Evolutionary conservation across 2,329 filamentous ascomycete genomes (phyloP).

Genomic region (Aspergillus niger): DNA sequence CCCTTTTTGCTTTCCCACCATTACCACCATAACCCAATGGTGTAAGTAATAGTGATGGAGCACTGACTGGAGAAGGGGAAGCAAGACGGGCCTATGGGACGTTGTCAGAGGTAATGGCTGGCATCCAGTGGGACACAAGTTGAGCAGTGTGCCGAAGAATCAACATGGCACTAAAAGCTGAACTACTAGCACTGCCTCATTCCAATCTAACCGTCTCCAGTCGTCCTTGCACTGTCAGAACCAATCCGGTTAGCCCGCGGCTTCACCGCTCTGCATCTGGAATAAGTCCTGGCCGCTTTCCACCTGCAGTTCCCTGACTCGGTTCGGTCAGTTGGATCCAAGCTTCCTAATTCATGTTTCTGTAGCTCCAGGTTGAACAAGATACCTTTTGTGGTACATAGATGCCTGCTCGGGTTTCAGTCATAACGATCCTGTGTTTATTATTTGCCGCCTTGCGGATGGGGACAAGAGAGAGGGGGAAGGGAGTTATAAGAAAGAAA

Average conservation of each 20-base stretch:
- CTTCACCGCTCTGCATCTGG: slow-evolving; percentile 24
- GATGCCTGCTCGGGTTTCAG: not conserved
- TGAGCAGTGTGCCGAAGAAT: slow-evolving; percentile 5
- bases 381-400: not conserved
- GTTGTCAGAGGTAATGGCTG: not conserved
- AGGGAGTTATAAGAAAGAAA: not conserved
- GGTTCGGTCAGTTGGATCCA: slow-evolving; percentile 2
- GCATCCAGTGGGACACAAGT: slow-evolving; percentile 5
- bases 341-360: not conserved
- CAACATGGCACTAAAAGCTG: slow-evolving; percentile 10
- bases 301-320: not conserved
- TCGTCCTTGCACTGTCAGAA: slow-evolving; percentile 15
- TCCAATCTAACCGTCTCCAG: slow-evolving; percentile 19
- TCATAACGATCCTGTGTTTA: not conserved
- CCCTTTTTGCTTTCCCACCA: not conserved
- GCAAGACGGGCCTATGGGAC: not conserved
- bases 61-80: not conserved
- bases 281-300: slow-evolving; percentile 3
- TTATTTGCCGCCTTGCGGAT: not conserved
- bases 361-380: not conserved
- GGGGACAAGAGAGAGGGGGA: not conserved
- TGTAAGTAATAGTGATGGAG: not conserved
- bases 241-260: slow-evolving; percentile 19
- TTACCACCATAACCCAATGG: not conserved
- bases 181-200: slow-evolving; percentile 26